Evolutionary conservation across 768 basidiomycete genomes (phyloP), one percentile per base, ranked within the genome.

Genomic region (Mycena belliarum): DNA sequence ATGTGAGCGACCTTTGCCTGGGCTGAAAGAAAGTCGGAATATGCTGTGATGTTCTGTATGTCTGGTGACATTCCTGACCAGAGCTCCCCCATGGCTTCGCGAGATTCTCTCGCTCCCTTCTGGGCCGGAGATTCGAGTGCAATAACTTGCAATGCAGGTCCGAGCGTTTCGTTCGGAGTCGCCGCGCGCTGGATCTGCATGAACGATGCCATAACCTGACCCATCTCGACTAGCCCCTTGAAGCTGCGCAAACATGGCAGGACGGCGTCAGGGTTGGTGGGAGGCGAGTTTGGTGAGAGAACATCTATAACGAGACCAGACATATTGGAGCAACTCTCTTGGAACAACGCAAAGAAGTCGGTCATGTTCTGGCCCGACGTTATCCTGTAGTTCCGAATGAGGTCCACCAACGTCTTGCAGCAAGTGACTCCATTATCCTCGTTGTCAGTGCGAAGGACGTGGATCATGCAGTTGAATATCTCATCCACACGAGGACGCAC

Each of bases 181-280:
- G 92, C 86, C 59, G 89, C 71, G 9, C 87, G 82, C 63, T 92
- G 88, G 37, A 84, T 82, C 72, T 98, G 96, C 59, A 90, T 88
- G 73, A 97, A 89, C 25, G 94, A 85, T 26, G 95, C 91, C 69
- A 96, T 86, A 14, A 93, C 87, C 78, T 95, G 89, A 6, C 91
- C 91, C 80, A 96, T 89, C 75, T 99, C 97, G 15, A 91, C 88
- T 12, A 98, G 76, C 11, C 97, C 90, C 72, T 97, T 98, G 79
- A 97, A 95, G 69, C 93, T 95, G 56, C 85, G 84, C 52, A 88
- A 82, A 45, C 89, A 86, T 9, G 85, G 85, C n/a, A 89, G 74
- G 35, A 88, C 76, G 18, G 76, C 67, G 51, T 84, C 86, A 20
- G 77, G 58, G 62, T 92, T 87, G 21, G 86, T 66, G 18, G 73